Percentiles rank a stretch among this genome's conserved stretches.
phyloP scores from a whole-genome alignment of 176 grass and related monocot species.

The Triticum turgidum region DNA sequence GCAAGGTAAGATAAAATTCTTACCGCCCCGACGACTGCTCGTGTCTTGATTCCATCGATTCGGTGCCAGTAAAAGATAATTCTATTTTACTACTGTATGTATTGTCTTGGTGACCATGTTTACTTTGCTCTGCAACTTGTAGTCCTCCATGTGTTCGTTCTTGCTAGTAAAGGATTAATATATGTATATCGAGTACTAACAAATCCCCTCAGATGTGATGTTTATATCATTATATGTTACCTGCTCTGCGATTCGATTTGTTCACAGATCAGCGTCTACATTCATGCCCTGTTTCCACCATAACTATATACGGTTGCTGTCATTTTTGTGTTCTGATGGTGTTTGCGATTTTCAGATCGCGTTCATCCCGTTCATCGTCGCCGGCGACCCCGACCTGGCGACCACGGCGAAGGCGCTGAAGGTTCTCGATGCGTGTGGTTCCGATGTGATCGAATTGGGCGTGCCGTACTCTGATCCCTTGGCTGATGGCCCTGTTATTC shows the following conservation, averaged over 20 bases:
- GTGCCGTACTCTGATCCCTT: constrained; percentile 91
- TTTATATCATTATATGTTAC: not conserved
- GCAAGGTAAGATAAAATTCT: constrained; percentile 45
- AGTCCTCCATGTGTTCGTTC: not conserved
- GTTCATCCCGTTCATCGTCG: constrained; percentile 83
- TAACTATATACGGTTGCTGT: not conserved
- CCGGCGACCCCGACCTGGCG: constrained; percentile 86
- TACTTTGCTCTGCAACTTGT: not conserved
- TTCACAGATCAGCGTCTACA: not conserved
- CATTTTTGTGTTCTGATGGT: not conserved
- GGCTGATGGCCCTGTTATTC: constrained; percentile 96
- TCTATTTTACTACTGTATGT: not conserved
- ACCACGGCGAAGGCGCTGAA: constrained; percentile 86
- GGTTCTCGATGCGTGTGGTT: constrained; percentile 87
- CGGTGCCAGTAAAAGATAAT: not conserved
- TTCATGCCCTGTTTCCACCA: not conserved
- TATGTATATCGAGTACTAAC: not conserved
- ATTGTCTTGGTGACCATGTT: not conserved
- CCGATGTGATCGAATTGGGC: constrained; percentile 90
- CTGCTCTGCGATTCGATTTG: not conserved
- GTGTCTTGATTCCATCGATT: not conserved
- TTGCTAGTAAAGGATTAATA: too few species aligned
- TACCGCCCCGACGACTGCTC: not conserved
- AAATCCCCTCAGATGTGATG: not conserved
- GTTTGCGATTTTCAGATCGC: constrained; percentile 48